Evolutionary conservation across 352 stramenopile genomes (phyloP).

Genomic region (Pythium graminicola): DNA sequence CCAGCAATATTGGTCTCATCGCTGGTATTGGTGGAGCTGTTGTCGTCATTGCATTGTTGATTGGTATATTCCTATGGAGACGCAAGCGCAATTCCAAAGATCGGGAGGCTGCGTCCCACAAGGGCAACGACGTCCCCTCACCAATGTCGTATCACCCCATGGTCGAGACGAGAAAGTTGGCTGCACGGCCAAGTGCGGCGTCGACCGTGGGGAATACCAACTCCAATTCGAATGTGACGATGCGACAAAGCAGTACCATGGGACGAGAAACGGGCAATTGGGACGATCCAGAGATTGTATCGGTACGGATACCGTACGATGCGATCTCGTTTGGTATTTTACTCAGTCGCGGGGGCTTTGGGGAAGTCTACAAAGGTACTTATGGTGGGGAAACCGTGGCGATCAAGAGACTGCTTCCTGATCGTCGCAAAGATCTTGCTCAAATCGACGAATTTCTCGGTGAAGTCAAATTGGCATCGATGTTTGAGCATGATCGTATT

Average conservation of each 20-base stretch:
- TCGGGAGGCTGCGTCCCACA: background rate
- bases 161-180: background rate
- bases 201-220: constrained; percentile 1
- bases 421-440: background rate
- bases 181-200: constrained; percentile 1
- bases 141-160: background rate
- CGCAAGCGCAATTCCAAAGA: background rate
- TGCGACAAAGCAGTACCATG: too few relatives aligned
- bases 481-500: background rate
- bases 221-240: too few relatives aligned
- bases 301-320: background rate
- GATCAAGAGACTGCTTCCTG: background rate
- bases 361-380: constrained; percentile 3
- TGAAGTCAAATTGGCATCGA: background rate
- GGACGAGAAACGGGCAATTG: constrained; percentile 1
- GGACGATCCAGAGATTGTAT: constrained; percentile 3
- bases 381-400: background rate
- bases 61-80: background rate
- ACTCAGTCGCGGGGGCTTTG: constrained; percentile 4
- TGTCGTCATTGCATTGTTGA: background rate
- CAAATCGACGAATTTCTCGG: background rate
- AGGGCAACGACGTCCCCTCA: background rate
- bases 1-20: too few relatives aligned
- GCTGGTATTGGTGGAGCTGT: background rate
- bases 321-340: background rate